phyloP scores from a whole-genome alignment of 2,329 filamentous ascomycete species.

The Botryotinia convoluta region DNA sequence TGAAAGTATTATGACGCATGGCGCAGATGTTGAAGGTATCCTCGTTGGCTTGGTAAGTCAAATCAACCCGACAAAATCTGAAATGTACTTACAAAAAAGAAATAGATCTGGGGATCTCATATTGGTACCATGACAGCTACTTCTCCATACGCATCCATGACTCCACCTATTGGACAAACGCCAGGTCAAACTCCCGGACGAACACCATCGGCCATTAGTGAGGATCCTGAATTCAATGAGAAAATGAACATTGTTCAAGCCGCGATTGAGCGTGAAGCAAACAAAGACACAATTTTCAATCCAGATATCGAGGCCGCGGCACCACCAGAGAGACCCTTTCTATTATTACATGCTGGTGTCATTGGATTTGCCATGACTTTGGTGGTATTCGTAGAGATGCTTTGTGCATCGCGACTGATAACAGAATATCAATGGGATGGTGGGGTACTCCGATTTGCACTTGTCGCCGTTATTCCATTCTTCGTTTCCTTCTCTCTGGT shows the following conservation, averaged over 20 bases:
- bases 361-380: constrained; percentile 26
- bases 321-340: constrained; percentile 25
- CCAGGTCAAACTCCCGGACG: constrained; percentile 15
- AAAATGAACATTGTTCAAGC: constrained; percentile 26
- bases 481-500: constrained; percentile 37
- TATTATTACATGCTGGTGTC: constrained; percentile 26
- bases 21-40: constrained; percentile 26
- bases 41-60: constrained; percentile 26
- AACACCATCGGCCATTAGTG: constrained; percentile 21
- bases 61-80: not conserved
- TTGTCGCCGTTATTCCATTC: constrained; percentile 25
- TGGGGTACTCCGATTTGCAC: constrained; percentile 25
- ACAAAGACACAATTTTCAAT: constrained; percentile 25
- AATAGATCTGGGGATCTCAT: constrained; percentile 29
- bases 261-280: constrained; percentile 28
- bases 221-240: constrained; percentile 22
- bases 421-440: constrained; percentile 28
- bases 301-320: constrained; percentile 23
- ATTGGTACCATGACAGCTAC: constrained; percentile 25
- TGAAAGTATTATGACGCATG: constrained; percentile 27
- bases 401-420: constrained; percentile 26
- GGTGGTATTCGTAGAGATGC: constrained; percentile 29
- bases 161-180: constrained; percentile 16
- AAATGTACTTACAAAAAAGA: not conserved
- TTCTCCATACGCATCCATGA: constrained; percentile 23